phyloP scores from a whole-genome alignment of 805 yeast genomes.

The Hanseniaspora pseudoguilliermondii region DNA sequence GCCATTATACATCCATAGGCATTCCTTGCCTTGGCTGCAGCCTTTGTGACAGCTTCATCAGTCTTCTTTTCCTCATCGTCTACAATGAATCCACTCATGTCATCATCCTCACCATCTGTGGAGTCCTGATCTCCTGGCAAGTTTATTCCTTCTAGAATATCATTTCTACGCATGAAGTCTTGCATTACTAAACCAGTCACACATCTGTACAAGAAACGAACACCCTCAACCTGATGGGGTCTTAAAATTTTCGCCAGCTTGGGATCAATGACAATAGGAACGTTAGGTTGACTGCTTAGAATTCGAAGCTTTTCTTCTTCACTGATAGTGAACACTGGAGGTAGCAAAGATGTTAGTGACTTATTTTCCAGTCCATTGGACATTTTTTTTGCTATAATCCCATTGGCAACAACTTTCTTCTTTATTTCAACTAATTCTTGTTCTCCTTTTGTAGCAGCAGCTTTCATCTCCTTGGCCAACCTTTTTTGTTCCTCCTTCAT shows the following conservation, averaged over 20 bases:
- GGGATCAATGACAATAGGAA: conserved; percentile 94
- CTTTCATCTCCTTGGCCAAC: conserved; percentile 23
- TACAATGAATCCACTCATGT: background rate
- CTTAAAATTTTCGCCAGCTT: conserved; percentile 66
- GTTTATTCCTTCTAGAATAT: conserved; percentile 3
- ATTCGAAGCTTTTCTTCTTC: conserved; percentile 34
- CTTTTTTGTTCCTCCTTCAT: conserved; percentile 20
- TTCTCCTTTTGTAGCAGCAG: conserved; percentile 18
- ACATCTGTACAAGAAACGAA: conserved; percentile 77
- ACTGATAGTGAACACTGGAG: conserved; percentile 40
- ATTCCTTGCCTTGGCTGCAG: conserved; percentile 9
- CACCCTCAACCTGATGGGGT: conserved; percentile 96
- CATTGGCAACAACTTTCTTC: conserved; percentile 23
- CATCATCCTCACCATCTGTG: background rate
- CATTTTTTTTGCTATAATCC: conserved; percentile 25
- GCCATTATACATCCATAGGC: conserved; percentile 98
- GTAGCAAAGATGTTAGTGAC: conserved; percentile 60
- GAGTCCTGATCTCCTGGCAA: background rate
- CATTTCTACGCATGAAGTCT: conserved; percentile 18
- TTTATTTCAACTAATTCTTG: conserved; percentile 14
- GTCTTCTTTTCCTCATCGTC: background rate
- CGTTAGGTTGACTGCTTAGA: conserved; percentile 53
- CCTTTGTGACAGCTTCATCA: background rate
- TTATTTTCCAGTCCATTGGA: conserved; percentile 34
- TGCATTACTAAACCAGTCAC: conserved; percentile 64